These are phyloP conservation scores for Prunus padus DNA, from an alignment of 306 rosid genomes.

Conservation along the genomic window DNA sequence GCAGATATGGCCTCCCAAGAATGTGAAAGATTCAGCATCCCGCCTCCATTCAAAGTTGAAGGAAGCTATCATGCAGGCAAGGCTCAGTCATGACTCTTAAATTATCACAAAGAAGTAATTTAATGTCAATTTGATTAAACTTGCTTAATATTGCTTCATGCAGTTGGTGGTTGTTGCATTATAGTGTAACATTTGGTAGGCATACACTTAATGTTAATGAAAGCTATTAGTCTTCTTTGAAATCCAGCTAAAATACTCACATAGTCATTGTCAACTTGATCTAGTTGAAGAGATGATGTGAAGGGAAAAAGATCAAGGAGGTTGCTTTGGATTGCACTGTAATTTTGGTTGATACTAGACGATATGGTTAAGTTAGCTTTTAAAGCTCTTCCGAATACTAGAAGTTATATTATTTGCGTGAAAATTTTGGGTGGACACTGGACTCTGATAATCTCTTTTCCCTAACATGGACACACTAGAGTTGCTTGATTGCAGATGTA, in stretches of 20 bases:
- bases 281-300: slow-evolving; percentile 1
- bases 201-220: background rate
- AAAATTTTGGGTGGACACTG: background rate
- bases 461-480: background rate
- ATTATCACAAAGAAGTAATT: background rate
- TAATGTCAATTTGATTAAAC: background rate
- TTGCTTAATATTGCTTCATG: slow-evolving; percentile 1
- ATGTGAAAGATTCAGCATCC: slow-evolving; percentile 92
- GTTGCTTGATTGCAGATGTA: background rate
- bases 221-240: background rate
- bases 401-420: background rate
- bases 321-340: background rate
- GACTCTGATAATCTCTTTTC: background rate
- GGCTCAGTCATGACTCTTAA: slow-evolving; percentile 9
- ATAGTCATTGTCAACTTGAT: background rate
- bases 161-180: slow-evolving; percentile 3
- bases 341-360: slow-evolving; percentile 1
- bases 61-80: slow-evolving; percentile 94
- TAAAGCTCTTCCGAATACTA: background rate
- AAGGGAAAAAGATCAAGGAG: background rate
- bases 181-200: background rate
- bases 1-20: slow-evolving; percentile 99
- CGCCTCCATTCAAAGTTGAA: slow-evolving; percentile 78
- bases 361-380: background rate
- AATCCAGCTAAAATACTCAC: background rate